phyloP scores from a whole-genome alignment of 495 filamentous ascomycete species.

The Penicillium pulvis region DNA sequence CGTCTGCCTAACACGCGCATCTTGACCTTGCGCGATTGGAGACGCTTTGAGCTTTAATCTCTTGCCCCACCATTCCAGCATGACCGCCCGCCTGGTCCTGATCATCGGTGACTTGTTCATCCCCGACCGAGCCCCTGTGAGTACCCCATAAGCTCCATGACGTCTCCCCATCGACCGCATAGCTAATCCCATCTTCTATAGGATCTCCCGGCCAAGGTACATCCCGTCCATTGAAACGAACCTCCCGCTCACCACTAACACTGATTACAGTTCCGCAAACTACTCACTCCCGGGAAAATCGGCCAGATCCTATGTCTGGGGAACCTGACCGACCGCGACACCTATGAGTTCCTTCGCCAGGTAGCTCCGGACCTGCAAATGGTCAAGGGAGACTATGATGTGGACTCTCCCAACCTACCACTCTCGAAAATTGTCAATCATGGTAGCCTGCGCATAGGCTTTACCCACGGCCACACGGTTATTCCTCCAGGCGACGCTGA shows the following conservation, averaged over 20 bases:
- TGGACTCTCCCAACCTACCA: constrained; percentile 86
- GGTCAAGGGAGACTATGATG: constrained; percentile 91
- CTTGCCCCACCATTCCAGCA: constrained; percentile 37
- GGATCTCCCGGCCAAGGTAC: constrained; percentile 91
- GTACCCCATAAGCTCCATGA: constrained; percentile 21
- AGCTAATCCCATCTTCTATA: constrained; percentile 28
- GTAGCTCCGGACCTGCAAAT: constrained; percentile 94
- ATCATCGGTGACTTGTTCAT: constrained; percentile 98
- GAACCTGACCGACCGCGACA: constrained; percentile 92
- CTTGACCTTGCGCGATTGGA: constrained; percentile 20
- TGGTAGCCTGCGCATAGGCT: constrained; percentile 89
- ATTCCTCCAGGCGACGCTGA: constrained; percentile 91
- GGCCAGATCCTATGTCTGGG: constrained; percentile 95
- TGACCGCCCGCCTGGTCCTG: constrained; percentile 83
- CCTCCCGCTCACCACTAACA: constrained; percentile 7
- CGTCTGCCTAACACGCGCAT: constrained; percentile 5
- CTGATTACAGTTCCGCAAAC: constrained; percentile 83
- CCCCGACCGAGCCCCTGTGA: constrained; percentile 86
- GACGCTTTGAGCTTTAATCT: constrained; percentile 31
- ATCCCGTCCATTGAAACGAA: constrained; percentile 1
- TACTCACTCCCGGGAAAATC: constrained; percentile 97
- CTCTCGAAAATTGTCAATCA: constrained; percentile 93
- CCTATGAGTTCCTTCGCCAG: constrained; percentile 90
- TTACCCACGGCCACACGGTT: constrained; percentile 95
- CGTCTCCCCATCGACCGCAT: constrained; percentile 24